These are phyloP conservation scores for Cryptosporidium andersoni DNA, from an alignment of 169 alveolate species.

Conservation along the genomic window DNA sequence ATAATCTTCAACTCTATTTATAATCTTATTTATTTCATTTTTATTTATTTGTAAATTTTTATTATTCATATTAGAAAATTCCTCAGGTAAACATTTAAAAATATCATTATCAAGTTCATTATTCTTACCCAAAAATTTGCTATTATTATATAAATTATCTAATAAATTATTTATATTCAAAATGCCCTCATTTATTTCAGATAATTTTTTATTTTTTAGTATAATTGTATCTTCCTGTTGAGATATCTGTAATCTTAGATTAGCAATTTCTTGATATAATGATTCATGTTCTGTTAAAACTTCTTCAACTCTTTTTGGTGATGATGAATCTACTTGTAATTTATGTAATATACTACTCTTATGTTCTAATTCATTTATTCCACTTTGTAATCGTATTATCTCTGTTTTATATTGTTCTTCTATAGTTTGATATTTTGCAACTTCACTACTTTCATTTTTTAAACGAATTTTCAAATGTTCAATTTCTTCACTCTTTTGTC, in stretches of 20 bases:
- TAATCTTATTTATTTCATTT: too few species aligned
- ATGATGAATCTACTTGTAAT: conserved; percentile 12
- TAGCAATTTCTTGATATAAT: conserved; percentile 62
- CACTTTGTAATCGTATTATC: conserved; percentile 6
- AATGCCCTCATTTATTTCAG: background rate
- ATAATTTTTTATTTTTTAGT: conserved; percentile 18
- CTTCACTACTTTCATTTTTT: conserved; percentile 44
- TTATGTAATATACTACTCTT: conserved; percentile 14
- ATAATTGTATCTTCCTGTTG: conserved; percentile 28
- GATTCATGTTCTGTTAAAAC: conserved; percentile 52
- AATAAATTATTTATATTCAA: background rate
- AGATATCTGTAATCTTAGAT: conserved; percentile 62
- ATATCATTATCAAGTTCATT: background rate
- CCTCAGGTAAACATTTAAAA: background rate
- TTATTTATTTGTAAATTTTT: too few species aligned
- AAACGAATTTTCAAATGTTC: conserved; percentile 31
- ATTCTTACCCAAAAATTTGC: background rate
- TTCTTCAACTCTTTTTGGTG: conserved; percentile 54
- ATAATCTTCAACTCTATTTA: too few species aligned
- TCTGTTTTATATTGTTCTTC: conserved; percentile 17
- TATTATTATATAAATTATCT: conserved; percentile 12
- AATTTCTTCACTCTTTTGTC: conserved; percentile 46
- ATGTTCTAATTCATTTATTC: conserved; percentile 36
- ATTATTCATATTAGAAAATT: background rate
- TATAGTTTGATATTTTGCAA: conserved; percentile 7